Conservation (phyloP, 176 grass and related monocot genomes). For the Phragmites australis region DNA sequence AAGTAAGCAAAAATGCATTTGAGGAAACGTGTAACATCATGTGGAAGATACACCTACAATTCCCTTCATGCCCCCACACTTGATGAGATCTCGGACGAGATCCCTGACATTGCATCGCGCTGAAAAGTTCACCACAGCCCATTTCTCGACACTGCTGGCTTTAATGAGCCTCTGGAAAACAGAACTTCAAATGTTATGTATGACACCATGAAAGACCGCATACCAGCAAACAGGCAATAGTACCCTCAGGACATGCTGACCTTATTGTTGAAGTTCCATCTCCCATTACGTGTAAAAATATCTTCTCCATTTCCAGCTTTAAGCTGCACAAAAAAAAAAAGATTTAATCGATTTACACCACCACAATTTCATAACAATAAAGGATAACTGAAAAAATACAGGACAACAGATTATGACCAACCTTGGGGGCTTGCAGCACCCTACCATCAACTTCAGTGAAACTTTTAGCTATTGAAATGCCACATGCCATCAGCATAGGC, state of each 20-base stretch:
- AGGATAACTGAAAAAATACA: not conserved
- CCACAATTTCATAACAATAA: not conserved
- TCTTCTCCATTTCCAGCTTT: conserved; percentile 76
- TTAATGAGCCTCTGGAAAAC: conserved; percentile 60
- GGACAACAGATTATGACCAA: not conserved
- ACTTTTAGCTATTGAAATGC: conserved; percentile 56
- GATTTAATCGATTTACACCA: not conserved
- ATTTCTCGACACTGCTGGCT: conserved; percentile 42
- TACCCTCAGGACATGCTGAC: conserved; percentile 23
- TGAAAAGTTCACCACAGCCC: conserved; percentile 95
- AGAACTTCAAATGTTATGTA: conserved; percentile 13
- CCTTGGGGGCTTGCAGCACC: conserved; percentile 69
- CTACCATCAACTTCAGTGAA: conserved; percentile 78
- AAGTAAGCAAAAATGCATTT: not conserved
- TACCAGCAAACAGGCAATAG: not conserved
- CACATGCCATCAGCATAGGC: conserved; percentile 69
- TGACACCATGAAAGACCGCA: not conserved
- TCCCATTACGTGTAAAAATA: conserved; percentile 66
- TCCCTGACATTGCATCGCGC: conserved; percentile 57
- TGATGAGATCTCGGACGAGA: conserved; percentile 67
- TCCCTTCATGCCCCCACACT: conserved; percentile 77
- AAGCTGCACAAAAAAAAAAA: conserved; percentile 45
- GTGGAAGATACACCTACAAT: conserved; percentile 54
- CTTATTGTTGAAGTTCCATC: conserved; percentile 97
- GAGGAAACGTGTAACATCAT: not conserved